These are phyloP conservation scores for Sordariomycetes sp. DNA, from an alignment of 2,329 filamentous ascomycete genomes.

Conservation along the genomic window DNA sequence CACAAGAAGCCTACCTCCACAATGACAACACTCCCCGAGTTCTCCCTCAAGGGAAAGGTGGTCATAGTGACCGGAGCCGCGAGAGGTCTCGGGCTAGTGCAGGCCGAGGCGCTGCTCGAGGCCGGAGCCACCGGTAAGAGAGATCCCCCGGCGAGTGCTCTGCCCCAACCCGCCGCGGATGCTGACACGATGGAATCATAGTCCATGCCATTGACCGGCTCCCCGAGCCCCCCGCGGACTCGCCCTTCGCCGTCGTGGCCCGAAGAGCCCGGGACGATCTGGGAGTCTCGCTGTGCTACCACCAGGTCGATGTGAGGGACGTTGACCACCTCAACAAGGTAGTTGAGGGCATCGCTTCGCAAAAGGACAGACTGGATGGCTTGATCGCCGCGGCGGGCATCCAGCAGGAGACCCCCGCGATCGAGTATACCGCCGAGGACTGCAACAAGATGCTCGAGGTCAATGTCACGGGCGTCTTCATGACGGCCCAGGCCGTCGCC, in stretches of 20 bases:
- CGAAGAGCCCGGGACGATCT: slow-evolving; percentile 49
- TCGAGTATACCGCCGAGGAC: slow-evolving; percentile 68
- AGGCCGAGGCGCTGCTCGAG: slow-evolving; percentile 67
- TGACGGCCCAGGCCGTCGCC: slow-evolving; percentile 82
- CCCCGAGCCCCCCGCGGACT: slow-evolving; percentile 29
- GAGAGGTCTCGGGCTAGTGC: slow-evolving; percentile 63
- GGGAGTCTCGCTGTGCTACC: slow-evolving; percentile 58
- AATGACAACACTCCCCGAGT: slow-evolving; percentile 46
- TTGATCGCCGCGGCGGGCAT: slow-evolving; percentile 58
- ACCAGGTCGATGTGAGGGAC: slow-evolving; percentile 69
- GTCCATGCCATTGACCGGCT: slow-evolving; percentile 57
- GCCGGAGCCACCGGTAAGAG: slow-evolving; percentile 53
- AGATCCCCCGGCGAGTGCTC: not conserved
- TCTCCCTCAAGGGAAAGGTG: slow-evolving; percentile 61
- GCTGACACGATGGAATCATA: slow-evolving; percentile 11
- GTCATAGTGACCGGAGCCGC: slow-evolving; percentile 66
- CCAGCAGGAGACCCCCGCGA: slow-evolving; percentile 70
- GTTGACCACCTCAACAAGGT: slow-evolving; percentile 52
- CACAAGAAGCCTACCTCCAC: slow-evolving; percentile 9
- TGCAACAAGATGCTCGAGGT: slow-evolving; percentile 69
- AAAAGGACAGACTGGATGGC: slow-evolving; percentile 64
- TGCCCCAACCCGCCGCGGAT: not conserved
- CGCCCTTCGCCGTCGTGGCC: slow-evolving; percentile 53
- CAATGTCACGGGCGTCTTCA: slow-evolving; percentile 75
- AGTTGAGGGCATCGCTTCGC: slow-evolving; percentile 53